phyloP scores from a whole-genome alignment of 1,284 basidiomycete species.

The Paramarasmius palmivorus region DNA sequence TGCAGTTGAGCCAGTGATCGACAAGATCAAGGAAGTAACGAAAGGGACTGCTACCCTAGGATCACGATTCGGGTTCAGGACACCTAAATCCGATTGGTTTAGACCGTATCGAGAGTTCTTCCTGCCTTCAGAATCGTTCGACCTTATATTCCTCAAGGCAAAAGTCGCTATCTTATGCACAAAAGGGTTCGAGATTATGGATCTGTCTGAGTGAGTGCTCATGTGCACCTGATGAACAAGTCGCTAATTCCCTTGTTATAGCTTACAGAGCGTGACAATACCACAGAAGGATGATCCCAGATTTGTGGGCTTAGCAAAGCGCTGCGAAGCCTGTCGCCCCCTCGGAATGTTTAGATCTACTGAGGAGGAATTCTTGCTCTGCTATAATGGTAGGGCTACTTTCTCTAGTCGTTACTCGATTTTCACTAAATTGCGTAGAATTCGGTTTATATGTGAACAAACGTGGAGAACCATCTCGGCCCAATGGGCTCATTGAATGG shows the following conservation, averaged over 20 bases:
- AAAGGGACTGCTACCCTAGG: conserved; percentile 69
- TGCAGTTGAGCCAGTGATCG: conserved; percentile 89
- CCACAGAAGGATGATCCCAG: conserved; percentile 67
- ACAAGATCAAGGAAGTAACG: conserved; percentile 77
- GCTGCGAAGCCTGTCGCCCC: conserved; percentile 70
- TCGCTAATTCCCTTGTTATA: conserved; percentile 21
- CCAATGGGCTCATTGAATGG: conserved; percentile 86
- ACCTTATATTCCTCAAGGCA: conserved; percentile 76
- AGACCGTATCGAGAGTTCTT: conserved; percentile 71
- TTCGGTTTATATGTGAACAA: conserved; percentile 78
- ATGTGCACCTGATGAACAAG: not conserved
- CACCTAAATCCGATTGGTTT: conserved; percentile 89
- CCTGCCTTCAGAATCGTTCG: conserved; percentile 65
- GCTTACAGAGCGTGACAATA: conserved; percentile 78
- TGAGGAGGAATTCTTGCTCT: conserved; percentile 78
- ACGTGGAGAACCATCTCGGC: conserved; percentile 82
- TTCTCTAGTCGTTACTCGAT: not conserved
- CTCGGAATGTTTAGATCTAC: conserved; percentile 81
- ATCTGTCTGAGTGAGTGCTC: conserved; percentile 47
- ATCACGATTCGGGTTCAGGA: conserved; percentile 72
- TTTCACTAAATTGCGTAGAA: conserved; percentile 38
- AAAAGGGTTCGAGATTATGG: conserved; percentile 70
- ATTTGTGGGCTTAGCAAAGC: conserved; percentile 61
- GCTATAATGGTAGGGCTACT: conserved; percentile 65
- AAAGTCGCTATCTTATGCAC: conserved; percentile 81